phyloP scores from a whole-genome alignment of 768 basidiomycete genomes.

The Scleroderma bovista region DNA sequence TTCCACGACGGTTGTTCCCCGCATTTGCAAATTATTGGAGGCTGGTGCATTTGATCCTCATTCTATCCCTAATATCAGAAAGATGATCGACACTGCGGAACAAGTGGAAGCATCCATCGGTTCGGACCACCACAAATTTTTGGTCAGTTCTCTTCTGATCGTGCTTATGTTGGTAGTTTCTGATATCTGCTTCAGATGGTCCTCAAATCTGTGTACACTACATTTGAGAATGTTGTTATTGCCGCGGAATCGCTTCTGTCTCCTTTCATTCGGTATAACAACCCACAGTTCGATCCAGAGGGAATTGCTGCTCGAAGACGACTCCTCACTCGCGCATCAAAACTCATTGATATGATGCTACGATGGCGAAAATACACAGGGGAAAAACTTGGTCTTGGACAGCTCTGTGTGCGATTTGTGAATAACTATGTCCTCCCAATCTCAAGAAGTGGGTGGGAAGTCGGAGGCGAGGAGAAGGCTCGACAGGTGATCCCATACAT shows the following conservation, averaged over 20 bases:
- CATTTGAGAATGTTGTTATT: conserved; percentile 53
- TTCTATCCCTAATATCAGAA: conserved; percentile 55
- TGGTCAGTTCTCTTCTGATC: conserved; percentile 37
- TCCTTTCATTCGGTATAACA: conserved; percentile 41
- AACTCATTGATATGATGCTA: conserved; percentile 68
- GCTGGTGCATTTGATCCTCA: conserved; percentile 82
- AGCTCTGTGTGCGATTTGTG: conserved; percentile 51
- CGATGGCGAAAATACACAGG: conserved; percentile 72
- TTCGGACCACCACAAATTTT: conserved; percentile 53
- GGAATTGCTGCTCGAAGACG: conserved; percentile 66
- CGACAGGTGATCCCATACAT: conserved; percentile 43
- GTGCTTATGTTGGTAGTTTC: not conserved
- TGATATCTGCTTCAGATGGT: conserved; percentile 39
- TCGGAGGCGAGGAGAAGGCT: conserved; percentile 67
- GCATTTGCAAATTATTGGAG: conserved; percentile 66
- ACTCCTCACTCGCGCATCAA: conserved; percentile 59
- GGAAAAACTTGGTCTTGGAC: conserved; percentile 51
- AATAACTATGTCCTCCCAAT: conserved; percentile 56
- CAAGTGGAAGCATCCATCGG: conserved; percentile 76
- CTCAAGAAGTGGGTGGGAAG: conserved; percentile 79
- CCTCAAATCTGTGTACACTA: conserved; percentile 44
- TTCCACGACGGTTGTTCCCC: conserved; percentile 74
- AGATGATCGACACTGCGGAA: conserved; percentile 70
- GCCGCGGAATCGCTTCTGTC: conserved; percentile 45
- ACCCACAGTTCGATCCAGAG: conserved; percentile 66